phyloP scores from a whole-genome alignment of 306 rosid species.

The Acacia melanoxylon region DNA sequence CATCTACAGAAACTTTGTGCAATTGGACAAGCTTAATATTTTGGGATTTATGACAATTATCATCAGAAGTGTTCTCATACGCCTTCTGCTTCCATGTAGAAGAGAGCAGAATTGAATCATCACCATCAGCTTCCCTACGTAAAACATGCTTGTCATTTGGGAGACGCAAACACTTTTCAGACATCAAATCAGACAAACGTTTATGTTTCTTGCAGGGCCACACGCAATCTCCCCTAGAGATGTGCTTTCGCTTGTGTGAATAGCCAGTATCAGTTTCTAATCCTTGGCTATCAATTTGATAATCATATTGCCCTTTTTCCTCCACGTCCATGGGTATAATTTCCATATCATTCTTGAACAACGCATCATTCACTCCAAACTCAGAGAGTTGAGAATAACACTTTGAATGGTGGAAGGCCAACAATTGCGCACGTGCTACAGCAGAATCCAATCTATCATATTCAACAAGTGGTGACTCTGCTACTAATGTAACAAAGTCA shows the following conservation, averaged over 20 bases:
- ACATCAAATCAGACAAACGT: constrained; percentile 43
- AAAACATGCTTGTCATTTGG: constrained; percentile 27
- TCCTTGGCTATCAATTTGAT: constrained; percentile 27
- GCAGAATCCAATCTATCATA: constrained; percentile 53
- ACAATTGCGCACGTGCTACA: constrained; percentile 49
- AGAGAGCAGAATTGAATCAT: constrained; percentile 11
- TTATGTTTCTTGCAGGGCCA: constrained; percentile 37
- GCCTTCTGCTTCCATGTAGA: constrained; percentile 46
- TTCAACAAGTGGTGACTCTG: constrained; percentile 47
- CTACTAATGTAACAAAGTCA: constrained; percentile 48
- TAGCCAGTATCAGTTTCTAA: constrained; percentile 20
- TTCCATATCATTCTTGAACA: constrained; percentile 49
- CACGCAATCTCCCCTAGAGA: constrained; percentile 21
- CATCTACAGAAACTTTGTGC: constrained; percentile 39
- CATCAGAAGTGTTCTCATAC: constrained; percentile 29
- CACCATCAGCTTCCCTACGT: constrained; percentile 29
- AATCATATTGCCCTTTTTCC: constrained; percentile 35
- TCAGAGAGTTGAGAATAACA: constrained; percentile 66
- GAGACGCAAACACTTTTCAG: constrained; percentile 33
- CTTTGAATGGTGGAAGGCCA: constrained; percentile 57
- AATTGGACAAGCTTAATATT: constrained; percentile 16
- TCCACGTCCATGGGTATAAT: constrained; percentile 8
- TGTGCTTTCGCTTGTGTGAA: constrained; percentile 35
- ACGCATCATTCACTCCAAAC: constrained; percentile 41
- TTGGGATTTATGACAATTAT: constrained; percentile 23